Base-by-base conservation (phyloP, 768 basidiomycete species). In the Baorangia bicolor region DNA sequence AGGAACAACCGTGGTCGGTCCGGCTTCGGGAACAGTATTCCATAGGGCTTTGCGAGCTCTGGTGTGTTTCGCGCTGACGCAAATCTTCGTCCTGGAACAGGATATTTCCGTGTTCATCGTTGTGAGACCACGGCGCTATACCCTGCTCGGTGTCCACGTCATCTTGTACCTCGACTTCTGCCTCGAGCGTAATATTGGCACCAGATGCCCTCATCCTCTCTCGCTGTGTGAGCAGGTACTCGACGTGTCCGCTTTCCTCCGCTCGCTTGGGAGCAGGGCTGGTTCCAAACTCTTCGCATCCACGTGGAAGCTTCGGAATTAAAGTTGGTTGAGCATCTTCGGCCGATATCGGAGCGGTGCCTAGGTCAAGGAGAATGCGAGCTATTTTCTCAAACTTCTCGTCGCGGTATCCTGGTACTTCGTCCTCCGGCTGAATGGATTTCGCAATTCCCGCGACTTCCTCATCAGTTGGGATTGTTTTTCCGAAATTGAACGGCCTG, bases 401-500 rank as follows among this genome's bases (percentile, higher is more conserved):
- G 49, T 68, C 60, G 30, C 20, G 33, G 47, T 62, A 61, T 46
- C 59, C 59, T 18, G 37, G 35, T 39, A 51, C 10, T 30, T 64
- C 66, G 7, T 54, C 61, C 37, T 43, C 59, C 4, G 37, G 40
- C 23, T 43, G 55, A 38, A 63, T 58, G n/a, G 61, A 35, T 37
- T 49, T 55, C 5, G 53, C 59, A 10, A 73, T 49, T 37, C 52
- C 48, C 23, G 54, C 50, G n/a, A 71, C 65, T n/a, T 70, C 69
- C 42, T 72, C 70, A 20, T 72, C 56, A 5, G 72, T 70, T 21
- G 72, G 70, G 9, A 74, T 64, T 11, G 50, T 49, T 45, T 61
- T 64, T 21, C 76, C 71, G 12, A 74, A 73, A 18, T 77, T 81
- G 62, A 84, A 85, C 5, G 84, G 78, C 43, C 85, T 73, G 45